These are phyloP conservation scores for Rhinocladiella mackenziei DNA, from an alignment of 2,329 filamentous ascomycete genomes.

Conservation along the genomic window DNA sequence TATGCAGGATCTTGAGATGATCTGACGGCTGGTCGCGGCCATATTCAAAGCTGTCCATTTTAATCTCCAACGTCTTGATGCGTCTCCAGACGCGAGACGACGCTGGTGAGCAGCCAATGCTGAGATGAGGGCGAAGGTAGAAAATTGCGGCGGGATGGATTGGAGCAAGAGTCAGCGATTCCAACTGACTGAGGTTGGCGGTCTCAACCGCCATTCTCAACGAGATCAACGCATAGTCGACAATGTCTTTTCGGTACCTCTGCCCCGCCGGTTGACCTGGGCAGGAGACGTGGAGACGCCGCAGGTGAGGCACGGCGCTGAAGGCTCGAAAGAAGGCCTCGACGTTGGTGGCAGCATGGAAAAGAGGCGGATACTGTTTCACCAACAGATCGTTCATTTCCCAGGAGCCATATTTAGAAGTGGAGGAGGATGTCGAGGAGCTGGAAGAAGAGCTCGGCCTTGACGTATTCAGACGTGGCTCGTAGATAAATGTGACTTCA, in stretches of 20 bases:
- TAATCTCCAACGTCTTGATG: constrained; percentile 68
- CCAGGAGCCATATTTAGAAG: constrained; percentile 72
- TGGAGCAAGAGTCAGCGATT: constrained; percentile 66
- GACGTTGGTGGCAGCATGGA: constrained; percentile 85
- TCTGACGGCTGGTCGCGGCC: constrained; percentile 59
- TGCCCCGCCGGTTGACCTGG: constrained; percentile 66
- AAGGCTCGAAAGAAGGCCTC: constrained; percentile 76
- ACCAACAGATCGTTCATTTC: constrained; percentile 78
- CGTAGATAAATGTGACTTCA: constrained; percentile 78
- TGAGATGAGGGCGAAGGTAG: constrained; percentile 70
- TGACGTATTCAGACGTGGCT: constrained; percentile 62
- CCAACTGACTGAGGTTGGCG: constrained; percentile 61
- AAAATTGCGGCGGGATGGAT: constrained; percentile 72
- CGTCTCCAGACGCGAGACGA: constrained; percentile 71
- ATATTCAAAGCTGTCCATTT: constrained; percentile 67
- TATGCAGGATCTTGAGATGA: constrained; percentile 74
- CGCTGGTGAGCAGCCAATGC: constrained; percentile 69
- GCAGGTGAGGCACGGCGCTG: constrained; percentile 63
- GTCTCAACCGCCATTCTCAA: constrained; percentile 78
- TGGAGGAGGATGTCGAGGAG: constrained; percentile 39
- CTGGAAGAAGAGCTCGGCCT: constrained; percentile 53
- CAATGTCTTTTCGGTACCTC: constrained; percentile 69
- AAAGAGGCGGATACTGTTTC: constrained; percentile 81
- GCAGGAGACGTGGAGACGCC: constrained; percentile 71
- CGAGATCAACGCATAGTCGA: constrained; percentile 86